Evolutionary conservation across 768 basidiomycete species (phyloP), one percentile per base, ranked within the genome.

Genomic region (Rhizopogon roseolus): DNA sequence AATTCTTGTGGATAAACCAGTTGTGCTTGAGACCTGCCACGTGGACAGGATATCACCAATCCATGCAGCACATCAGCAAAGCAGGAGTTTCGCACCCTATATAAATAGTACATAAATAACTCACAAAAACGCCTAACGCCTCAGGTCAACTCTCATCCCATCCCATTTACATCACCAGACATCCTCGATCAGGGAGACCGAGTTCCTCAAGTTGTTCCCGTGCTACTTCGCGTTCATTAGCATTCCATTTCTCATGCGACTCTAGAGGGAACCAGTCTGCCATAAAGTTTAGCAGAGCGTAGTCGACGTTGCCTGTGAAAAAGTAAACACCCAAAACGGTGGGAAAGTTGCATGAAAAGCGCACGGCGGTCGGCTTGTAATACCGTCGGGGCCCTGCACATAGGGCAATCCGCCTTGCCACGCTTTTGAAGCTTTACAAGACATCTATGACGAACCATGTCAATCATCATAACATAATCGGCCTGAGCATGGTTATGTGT

Each of bases 361-460:
- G 70, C 58, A 93, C 93, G 74, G 63, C 84, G 76, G 63, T 91
- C 81, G 6, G 95, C 95, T 14, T 74, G 71, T 41, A 93, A 64
- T 6, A 97, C 92, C 6, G 84, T 85, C 0, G 84, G 81, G 0
- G 87, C 79, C 14, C 94, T 79, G 64, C 94, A 98, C 67, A 94
- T 79, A 0, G 94, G 94, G 68, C 94, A 98, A 57, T 84, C 74
- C 3, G 73, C 79, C 61, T 85, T 80, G 0, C 84, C 81, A 8
- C 86, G 76, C 63, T 86, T 89, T 73, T 98, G 94, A 83, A 98
- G 88, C 73, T 96, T 95, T 41, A 90, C 90, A 9, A 96, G 74
- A 64, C 92, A 83, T 41, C 80, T 77, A 17, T 57, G 56, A 45
- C 16, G 54, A 70, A 71, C 11, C 72, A 38, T n/a, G 25, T 53